Base-by-base conservation (phyloP, 345 rosid species). In the Isatis tinctoria region DNA sequence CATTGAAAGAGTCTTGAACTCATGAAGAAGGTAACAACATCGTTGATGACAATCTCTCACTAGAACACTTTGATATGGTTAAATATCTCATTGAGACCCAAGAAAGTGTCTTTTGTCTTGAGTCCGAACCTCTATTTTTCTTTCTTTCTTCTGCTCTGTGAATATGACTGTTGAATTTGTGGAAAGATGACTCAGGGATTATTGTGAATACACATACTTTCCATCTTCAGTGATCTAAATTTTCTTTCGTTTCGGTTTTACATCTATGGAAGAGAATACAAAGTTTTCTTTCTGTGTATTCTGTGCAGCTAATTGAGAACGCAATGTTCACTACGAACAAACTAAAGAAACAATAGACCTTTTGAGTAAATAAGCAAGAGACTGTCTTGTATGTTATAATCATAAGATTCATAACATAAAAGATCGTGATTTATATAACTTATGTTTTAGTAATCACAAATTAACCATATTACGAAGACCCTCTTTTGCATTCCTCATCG, bases 1-100 rank as follows among this genome's bases (percentile, higher is more conserved):
- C 18, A 90, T 94, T 36, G 92, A 94, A 80, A 94, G 97, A 79
- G 89, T 91, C 36, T 74, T 94, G 81, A 75, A 80, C 56, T 79
- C 81, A 6, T 87, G 80, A 86, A 74, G 74, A 56, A 56, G 75
- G 20, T 70, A 44, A 72, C 67, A 47, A 22, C 27, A 35, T 6
- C n/a, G 3, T 45, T 14, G 54, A 60, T 11, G 44, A 4, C 18
- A 20, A 22, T 27, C 26, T 51, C 62, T 28, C 39, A 59, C n/a
- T 10, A 43, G 33, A 32, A 3, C 49, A 24, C 36, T 67, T 16
- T 24, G 12, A 24, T 26, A 2, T 74, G 62, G 60, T 39, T 57
- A 27, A 22, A 69, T 75, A 10, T 76, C 59, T 76, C 65, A 26
- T 4, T 65, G 39, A 51, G 54, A 40, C 68, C 12, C 16, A 45